Percentiles rank a stretch among this genome's conserved stretches.
phyloP scores from a whole-genome alignment of 371 early-diverging fungal species.

The Apophysomyces elegans region DNA sequence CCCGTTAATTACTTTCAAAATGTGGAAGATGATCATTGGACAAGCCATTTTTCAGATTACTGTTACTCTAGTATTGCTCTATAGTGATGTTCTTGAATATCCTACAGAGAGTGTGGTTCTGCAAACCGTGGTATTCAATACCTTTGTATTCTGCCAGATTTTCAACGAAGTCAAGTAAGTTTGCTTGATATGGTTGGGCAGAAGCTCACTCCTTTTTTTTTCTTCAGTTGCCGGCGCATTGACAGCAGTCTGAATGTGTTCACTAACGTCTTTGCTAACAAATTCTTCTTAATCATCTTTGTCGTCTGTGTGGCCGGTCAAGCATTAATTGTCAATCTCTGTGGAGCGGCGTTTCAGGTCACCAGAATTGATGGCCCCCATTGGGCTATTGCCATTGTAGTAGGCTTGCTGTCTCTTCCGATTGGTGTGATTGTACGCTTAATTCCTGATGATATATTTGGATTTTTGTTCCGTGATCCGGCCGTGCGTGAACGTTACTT shows the following conservation, averaged over 20 bases:
- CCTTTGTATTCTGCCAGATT: conserved; percentile 75
- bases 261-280: conserved; percentile 54
- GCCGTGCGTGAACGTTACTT: conserved; percentile 36
- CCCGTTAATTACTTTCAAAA: conserved; percentile 64
- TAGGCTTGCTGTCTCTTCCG: conserved; percentile 70
- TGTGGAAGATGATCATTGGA: conserved; percentile 77
- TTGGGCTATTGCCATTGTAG: conserved; percentile 69
- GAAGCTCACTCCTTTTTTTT: not conserved
- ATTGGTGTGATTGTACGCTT: conserved; percentile 72
- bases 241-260: conserved; percentile 67
- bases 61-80: conserved; percentile 59
- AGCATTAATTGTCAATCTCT: conserved; percentile 61
- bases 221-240: conserved; percentile 60
- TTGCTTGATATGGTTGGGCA: not conserved
- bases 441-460: conserved; percentile 54
- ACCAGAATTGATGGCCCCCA: conserved; percentile 50
- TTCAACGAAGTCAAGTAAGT: conserved; percentile 69
- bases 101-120: conserved; percentile 33
- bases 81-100: conserved; percentile 45
- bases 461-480: conserved; percentile 29
- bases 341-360: conserved; percentile 61
- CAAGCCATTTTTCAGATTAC: conserved; percentile 66
- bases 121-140: conserved; percentile 68
- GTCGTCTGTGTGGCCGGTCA: conserved; percentile 58
- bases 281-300: conserved; percentile 61